Base-by-base conservation (phyloP, 1,139 yeast species). In the Hemisphaericaspora xylofermentans region DNA sequence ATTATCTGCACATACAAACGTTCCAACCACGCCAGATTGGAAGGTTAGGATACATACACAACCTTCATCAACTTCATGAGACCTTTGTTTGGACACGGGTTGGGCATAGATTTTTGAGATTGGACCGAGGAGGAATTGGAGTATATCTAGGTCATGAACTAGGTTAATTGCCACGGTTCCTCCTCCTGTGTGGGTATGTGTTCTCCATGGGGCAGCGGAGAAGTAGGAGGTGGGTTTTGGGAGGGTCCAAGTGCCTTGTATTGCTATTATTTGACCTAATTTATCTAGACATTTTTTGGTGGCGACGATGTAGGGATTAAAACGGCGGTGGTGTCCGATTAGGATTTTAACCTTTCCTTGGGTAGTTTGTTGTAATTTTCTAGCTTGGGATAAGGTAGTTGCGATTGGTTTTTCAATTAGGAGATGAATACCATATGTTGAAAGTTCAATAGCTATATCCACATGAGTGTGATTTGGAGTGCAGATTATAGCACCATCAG, bases 401-500 rank as follows among this genome's bases (percentile, higher is more conserved):
- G 71, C 65, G 42, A 71, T 56, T 1, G 76, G 76, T 42, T 71
- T 71, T 46, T 71, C 75, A 43, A 71, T 63, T 43, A 71, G 54
- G 25, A 71, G 50, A 43, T 71, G 62, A 27, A 71, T 62, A 0
- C 72, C 70, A 30, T 58, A 48, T 6, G 57, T 44, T 6, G 74
- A 73, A 46, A 71, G 58, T 40, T 60, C 56, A 24, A 61, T 52
- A 10, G 71, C 63, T 36, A 71, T 50, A 16, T 56, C 50, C 4
- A 68, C 60, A 49, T 69, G 75, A 1, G 74, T 66, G 41, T 66
- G 68, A 48, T 68, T 70, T 1, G 76, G 76, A 2, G 75, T 70
- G 36, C 72, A 68, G 3, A 70, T 60, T 7, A 70, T 68, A 12
- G 74, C 76, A 1, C 72, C 76, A 36, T 66, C 64, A 1, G 75